Evolutionary conservation across 2,329 filamentous ascomycete species (phyloP).

Genomic region (Laburnicola sp.): DNA sequence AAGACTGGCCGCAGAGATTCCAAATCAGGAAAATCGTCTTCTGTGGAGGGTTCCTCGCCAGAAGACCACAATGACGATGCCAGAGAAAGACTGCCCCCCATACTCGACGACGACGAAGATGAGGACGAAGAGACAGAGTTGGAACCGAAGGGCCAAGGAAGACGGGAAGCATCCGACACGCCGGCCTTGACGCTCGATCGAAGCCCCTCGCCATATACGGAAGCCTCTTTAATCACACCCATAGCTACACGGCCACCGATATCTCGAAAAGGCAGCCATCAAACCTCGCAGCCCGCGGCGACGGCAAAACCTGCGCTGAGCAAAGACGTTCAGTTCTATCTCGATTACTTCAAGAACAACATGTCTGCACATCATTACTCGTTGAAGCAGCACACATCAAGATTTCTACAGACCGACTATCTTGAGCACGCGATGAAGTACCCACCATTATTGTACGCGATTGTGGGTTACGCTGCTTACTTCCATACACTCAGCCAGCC

Average conservation of each 20-base stretch:
- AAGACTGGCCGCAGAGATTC: conserved; percentile 52
- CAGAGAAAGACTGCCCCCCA: conserved; percentile 46
- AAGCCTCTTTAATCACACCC: conserved; percentile 47
- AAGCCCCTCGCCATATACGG: conserved; percentile 57
- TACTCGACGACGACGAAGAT: conserved; percentile 53
- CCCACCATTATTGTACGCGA: conserved; percentile 80
- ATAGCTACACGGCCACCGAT: conserved; percentile 32
- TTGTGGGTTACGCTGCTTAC: conserved; percentile 88
- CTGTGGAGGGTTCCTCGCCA: conserved; percentile 56
- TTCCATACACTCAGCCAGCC: conserved; percentile 74
- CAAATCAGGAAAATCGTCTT: conserved; percentile 50
- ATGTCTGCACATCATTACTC: conserved; percentile 84
- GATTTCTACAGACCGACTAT: conserved; percentile 74
- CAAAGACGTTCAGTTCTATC: conserved; percentile 73
- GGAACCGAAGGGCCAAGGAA: conserved; percentile 28
- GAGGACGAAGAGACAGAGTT: conserved; percentile 40
- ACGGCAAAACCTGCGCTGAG: conserved; percentile 15
- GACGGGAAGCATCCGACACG: conserved; percentile 44
- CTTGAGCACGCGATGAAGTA: conserved; percentile 73
- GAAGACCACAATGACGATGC: conserved; percentile 52
- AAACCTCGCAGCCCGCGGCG: conserved; percentile 19
- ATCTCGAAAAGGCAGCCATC: conserved; percentile 41
- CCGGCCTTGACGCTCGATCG: conserved; percentile 49
- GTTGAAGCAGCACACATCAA: conserved; percentile 68
- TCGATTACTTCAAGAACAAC: conserved; percentile 76